These are phyloP conservation scores for Penicillium brasilianum DNA, from an alignment of 2,329 filamentous ascomycete species.

Conservation along the genomic window DNA sequence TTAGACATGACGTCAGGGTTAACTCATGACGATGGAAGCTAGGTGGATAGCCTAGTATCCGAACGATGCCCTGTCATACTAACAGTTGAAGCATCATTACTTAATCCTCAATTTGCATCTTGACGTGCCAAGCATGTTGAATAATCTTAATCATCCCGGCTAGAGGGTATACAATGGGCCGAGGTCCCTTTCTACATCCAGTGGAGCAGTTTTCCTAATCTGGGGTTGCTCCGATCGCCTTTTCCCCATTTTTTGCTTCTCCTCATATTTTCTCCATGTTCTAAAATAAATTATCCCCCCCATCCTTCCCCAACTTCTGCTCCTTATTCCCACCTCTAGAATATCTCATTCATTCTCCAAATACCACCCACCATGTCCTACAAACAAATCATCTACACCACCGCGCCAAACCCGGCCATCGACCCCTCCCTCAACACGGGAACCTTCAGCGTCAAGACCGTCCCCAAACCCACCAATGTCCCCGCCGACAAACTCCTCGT, in stretches of 20 bases:
- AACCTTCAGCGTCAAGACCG: conserved; percentile 43
- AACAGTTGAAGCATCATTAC: background rate
- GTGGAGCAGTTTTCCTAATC: conserved; percentile 34
- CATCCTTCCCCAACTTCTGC: background rate
- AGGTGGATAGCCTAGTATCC: too few relatives aligned
- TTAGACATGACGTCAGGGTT: conserved; percentile 30
- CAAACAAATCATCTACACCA: conserved; percentile 45
- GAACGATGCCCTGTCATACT: background rate
- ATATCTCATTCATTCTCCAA: background rate
- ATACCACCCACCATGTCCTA: conserved; percentile 32
- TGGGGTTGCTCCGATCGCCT: conserved; percentile 28
- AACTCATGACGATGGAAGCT: conserved; percentile 7
- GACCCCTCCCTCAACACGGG: conserved; percentile 42
- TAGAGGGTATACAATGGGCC: conserved; percentile 9
- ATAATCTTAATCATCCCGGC: conserved; percentile 1
- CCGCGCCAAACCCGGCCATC: conserved; percentile 41
- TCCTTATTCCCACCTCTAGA: background rate
- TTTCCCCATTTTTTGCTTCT: conserved; percentile 5
- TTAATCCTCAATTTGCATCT: background rate
- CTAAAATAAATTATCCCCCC: too few relatives aligned
- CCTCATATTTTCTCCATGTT: background rate
- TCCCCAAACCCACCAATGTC: conserved; percentile 34
- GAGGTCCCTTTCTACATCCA: conserved; percentile 23
- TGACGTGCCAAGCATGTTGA: conserved; percentile 3
- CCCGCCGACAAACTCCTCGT: conserved; percentile 64